These are phyloP conservation scores for Fulvia fulva DNA, from an alignment of 2,329 filamentous ascomycete species.

Conservation along the genomic window DNA sequence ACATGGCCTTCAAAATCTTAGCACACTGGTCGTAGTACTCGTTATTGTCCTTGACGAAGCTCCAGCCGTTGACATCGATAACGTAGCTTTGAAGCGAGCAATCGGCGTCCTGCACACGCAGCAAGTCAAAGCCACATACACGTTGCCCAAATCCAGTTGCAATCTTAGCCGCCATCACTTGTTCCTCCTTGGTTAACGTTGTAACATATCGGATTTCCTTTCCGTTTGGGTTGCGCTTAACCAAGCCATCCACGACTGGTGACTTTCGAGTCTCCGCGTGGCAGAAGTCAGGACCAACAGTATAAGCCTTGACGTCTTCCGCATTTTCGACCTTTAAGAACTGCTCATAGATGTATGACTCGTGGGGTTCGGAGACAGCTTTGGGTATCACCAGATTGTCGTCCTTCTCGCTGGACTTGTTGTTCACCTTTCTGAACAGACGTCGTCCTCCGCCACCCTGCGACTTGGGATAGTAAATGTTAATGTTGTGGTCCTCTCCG, in stretches of 20 bases:
- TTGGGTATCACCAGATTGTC: conserved; percentile 70
- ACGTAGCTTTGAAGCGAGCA: conserved; percentile 72
- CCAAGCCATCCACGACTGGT: conserved; percentile 91
- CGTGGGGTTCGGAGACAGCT: conserved; percentile 71
- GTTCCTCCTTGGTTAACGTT: conserved; percentile 72
- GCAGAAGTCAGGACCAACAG: conserved; percentile 86
- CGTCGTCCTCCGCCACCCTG: conserved; percentile 84
- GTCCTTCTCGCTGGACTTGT: conserved; percentile 96
- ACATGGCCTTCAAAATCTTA: conserved; percentile 80
- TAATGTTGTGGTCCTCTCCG: conserved; percentile 97
- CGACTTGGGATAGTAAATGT: conserved; percentile 90
- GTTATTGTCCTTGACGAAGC: conserved; percentile 98
- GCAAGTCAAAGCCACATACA: conserved; percentile 91
- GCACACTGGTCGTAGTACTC: conserved; percentile 95
- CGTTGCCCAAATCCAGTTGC: conserved; percentile 88
- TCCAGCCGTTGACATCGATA: conserved; percentile 99
- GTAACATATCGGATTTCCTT: conserved; percentile 97
- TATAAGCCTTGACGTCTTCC: conserved; percentile 98
- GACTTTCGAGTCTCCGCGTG: conserved; percentile 97
- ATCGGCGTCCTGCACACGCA: conserved; percentile 66
- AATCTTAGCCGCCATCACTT: conserved; percentile 82
- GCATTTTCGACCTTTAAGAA: conserved; percentile 96
- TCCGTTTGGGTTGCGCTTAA: conserved; percentile 92
- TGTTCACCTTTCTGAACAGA: conserved; percentile 94
- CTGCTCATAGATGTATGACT: conserved; percentile 94